Percentiles rank a stretch among this genome's conserved stretches.
phyloP scores from a whole-genome alignment of 1,284 basidiomycete genomes.

The Pyrrhoderma noxium region DNA sequence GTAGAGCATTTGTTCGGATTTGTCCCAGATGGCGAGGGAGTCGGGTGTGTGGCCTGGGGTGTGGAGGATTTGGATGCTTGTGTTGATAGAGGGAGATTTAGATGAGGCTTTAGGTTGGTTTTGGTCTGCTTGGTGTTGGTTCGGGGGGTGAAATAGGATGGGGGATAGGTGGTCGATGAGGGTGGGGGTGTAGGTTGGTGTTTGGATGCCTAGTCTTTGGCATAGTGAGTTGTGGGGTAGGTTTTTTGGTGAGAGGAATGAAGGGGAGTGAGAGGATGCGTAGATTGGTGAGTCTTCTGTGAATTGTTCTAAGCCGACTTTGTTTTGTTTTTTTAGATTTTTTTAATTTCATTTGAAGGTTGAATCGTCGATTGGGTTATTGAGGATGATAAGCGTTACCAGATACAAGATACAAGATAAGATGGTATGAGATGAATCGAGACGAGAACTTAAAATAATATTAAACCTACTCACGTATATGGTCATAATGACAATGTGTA shows the following conservation, averaged over 20 bases:
- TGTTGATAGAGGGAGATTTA: too few relatives aligned
- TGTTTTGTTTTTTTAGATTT: not conserved
- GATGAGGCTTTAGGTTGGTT: too few relatives aligned
- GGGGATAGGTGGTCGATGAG: slow-evolving; percentile 36
- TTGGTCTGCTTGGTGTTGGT: too few relatives aligned
- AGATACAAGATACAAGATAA: too few relatives aligned
- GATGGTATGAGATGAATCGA: not conserved
- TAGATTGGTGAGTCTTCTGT: slow-evolving; percentile 38
- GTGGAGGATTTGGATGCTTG: slow-evolving; percentile 39
- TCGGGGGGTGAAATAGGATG: slow-evolving; percentile 6
- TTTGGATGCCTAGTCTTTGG: slow-evolving; percentile 31
- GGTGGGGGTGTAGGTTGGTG: slow-evolving; percentile 37
- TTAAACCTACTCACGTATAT: slow-evolving; percentile 37
- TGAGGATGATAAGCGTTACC: too few relatives aligned
- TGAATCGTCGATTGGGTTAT: too few relatives aligned
- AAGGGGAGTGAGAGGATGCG: slow-evolving; percentile 37
- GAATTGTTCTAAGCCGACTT: slow-evolving; percentile 46
- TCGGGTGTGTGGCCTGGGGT: slow-evolving; percentile 53
- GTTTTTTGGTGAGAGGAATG: slow-evolving; percentile 35
- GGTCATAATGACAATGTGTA: slow-evolving; percentile 52
- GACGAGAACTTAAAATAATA: not conserved
- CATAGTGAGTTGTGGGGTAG: slow-evolving; percentile 41
- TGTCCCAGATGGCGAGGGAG: slow-evolving; percentile 45
- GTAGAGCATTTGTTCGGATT: slow-evolving; percentile 41
- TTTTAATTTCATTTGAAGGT: not conserved